A percentile compares a stretch with the other conserved stretches of the same genome.
phyloP scores from a whole-genome alignment of 257 asterid genomes.

The Perilla frutescens region DNA sequence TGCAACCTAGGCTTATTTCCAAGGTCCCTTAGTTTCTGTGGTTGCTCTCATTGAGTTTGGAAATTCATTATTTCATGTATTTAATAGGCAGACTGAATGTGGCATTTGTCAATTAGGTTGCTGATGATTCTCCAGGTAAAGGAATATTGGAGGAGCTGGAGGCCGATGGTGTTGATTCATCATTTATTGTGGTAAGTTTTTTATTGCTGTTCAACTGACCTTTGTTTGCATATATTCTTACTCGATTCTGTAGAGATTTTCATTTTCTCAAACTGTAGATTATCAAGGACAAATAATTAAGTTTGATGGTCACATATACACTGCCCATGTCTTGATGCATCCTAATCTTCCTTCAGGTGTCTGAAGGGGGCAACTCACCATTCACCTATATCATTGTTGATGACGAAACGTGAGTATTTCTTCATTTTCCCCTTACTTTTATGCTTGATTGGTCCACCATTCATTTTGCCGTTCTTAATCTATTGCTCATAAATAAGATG shows the following conservation, averaged over 20 bases:
- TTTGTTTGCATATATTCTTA: background rate
- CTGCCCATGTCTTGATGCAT: slow-evolving; percentile 25
- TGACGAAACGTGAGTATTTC: slow-evolving; percentile 78
- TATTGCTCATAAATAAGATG: slow-evolving; percentile 5
- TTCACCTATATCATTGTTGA: slow-evolving; percentile 94
- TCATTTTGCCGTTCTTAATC: background rate
- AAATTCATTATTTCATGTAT: background rate
- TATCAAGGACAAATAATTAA: background rate
- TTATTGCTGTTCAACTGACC: slow-evolving; percentile 3
- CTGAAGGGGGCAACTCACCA: slow-evolving; percentile 94
- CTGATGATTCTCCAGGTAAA: slow-evolving; percentile 92
- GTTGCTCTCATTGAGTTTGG: slow-evolving; percentile 26
- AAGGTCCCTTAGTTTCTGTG: slow-evolving; percentile 56
- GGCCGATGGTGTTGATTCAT: slow-evolving; percentile 86
- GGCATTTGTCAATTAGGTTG: slow-evolving; percentile 58
- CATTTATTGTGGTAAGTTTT: slow-evolving; percentile 70
- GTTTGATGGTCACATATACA: background rate
- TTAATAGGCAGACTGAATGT: slow-evolving; percentile 4
- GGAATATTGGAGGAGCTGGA: slow-evolving; percentile 80
- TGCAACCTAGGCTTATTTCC: slow-evolving; percentile 78
- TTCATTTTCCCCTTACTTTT: slow-evolving; percentile 26
- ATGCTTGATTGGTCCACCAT: slow-evolving; percentile 19
- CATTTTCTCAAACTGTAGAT: slow-evolving; percentile 1
- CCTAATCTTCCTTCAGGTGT: slow-evolving; percentile 59
- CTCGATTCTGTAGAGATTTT: background rate